phyloP scores from a whole-genome alignment of 768 basidiomycete species.

The Tephrocybe rancida region DNA sequence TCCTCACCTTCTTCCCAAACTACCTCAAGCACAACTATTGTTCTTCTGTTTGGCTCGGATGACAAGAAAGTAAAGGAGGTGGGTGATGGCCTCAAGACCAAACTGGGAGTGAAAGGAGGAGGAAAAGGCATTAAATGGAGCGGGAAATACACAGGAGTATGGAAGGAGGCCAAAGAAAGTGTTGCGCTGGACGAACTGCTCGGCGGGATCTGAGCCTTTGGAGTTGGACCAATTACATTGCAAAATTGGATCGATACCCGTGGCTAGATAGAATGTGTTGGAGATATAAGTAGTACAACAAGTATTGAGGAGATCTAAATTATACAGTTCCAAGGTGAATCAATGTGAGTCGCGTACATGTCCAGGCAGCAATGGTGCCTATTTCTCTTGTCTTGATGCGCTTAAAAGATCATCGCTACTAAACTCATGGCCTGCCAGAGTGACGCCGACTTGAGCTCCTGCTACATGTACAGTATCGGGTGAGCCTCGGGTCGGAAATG shows the following conservation, averaged over 20 bases:
- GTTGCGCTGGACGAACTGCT: constrained; percentile 40
- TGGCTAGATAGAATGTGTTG: not conserved
- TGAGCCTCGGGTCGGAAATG: not conserved
- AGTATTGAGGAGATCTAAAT: not conserved
- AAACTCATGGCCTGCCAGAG: constrained; percentile 3
- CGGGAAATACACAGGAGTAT: constrained; percentile 69
- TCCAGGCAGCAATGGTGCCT: not conserved
- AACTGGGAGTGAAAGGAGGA: constrained; percentile 71
- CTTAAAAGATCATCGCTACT: constrained; percentile 1
- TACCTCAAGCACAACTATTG: constrained; percentile 22
- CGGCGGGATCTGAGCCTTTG: constrained; percentile 21
- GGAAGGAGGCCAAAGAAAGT: constrained; percentile 53
- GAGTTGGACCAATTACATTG: too few relatives aligned
- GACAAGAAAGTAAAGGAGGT: constrained; percentile 59
- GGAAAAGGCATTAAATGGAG: constrained; percentile 80
- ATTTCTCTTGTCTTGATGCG: constrained; percentile 13
- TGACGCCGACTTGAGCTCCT: constrained; percentile 2
- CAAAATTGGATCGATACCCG: too few relatives aligned
- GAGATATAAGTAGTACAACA: constrained; percentile 12
- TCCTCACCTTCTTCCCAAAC: constrained; percentile 47
- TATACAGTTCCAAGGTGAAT: not conserved
- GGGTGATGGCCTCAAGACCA: constrained; percentile 59
- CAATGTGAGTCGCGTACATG: not conserved
- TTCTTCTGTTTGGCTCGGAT: constrained; percentile 63
- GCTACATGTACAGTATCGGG: not conserved